A percentile compares a stretch with the other conserved stretches of the same genome.
Conservation (phyloP, 441 rosid genomes). For the Bruguiera hainesii region DNA sequence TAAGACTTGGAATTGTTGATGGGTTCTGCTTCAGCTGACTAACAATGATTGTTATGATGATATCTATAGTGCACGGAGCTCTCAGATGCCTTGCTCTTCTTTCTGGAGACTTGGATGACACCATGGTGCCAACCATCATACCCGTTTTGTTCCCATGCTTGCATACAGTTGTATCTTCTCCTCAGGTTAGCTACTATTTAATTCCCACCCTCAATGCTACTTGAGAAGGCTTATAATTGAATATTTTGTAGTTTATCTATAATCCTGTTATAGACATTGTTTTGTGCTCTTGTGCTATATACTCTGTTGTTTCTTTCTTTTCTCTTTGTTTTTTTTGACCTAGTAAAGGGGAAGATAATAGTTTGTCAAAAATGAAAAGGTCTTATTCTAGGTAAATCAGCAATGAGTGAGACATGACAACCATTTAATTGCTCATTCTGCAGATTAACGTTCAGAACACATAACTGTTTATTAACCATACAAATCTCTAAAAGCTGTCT, state of each 20-base stretch:
- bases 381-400: not conserved
- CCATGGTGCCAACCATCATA: slow-evolving; percentile 62
- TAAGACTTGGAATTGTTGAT: not conserved
- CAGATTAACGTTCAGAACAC: not conserved
- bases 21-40: slow-evolving; percentile 2
- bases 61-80: slow-evolving; percentile 73
- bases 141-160: slow-evolving; percentile 86
- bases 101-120: slow-evolving; percentile 82
- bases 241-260: not conserved
- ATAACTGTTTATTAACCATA: not conserved
- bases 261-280: not conserved
- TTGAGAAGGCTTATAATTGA: slow-evolving; percentile 6
- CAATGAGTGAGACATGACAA: not conserved
- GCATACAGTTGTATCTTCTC: slow-evolving; percentile 71
- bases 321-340: not conserved
- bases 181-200: slow-evolving; percentile 54
- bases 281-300: slow-evolving; percentile 2
- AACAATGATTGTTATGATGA: not conserved
- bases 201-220: slow-evolving; percentile 11
- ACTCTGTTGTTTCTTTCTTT: too few species aligned
- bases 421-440: not conserved
- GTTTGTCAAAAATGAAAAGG: not conserved
- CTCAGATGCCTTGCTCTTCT: slow-evolving; percentile 88
- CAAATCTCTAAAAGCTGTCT: slow-evolving; percentile 1
- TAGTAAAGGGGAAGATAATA: not conserved